phyloP scores from a whole-genome alignment of 2,329 filamentous ascomycete genomes.

The Tolypocladium tropicale region DNA sequence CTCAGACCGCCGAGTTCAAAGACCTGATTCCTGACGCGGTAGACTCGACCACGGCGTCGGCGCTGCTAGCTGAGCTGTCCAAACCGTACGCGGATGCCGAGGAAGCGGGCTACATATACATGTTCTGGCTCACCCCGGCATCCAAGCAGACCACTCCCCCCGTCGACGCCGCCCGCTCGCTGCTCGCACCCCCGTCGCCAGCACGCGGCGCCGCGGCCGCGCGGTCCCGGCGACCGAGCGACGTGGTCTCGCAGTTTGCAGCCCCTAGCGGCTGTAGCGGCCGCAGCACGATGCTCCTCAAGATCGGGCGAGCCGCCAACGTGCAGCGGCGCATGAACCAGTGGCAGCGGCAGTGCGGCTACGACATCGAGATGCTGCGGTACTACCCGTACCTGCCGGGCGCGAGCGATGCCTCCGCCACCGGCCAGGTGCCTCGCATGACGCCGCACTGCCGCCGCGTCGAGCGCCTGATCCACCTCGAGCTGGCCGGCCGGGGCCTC shows the following conservation, averaged over 20 bases:
- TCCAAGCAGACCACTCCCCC: conserved; percentile 43
- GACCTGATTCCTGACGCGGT: conserved; percentile 57
- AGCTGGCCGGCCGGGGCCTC: conserved; percentile 57
- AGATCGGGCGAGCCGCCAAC: conserved; percentile 63
- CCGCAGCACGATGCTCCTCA: conserved; percentile 55
- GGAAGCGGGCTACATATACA: conserved; percentile 91
- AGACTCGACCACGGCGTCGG: conserved; percentile 57
- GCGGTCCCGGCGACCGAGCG: conserved; percentile 38
- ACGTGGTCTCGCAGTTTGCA: conserved; percentile 43
- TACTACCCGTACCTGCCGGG: conserved; percentile 77
- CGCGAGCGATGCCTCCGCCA: conserved; percentile 14
- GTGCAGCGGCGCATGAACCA: conserved; percentile 86
- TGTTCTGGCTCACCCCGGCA: conserved; percentile 84
- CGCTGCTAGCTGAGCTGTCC: conserved; percentile 65
- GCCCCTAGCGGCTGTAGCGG: conserved; percentile 13
- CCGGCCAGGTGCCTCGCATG: conserved; percentile 43
- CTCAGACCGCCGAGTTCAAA: conserved; percentile 20
- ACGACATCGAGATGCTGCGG: conserved; percentile 75
- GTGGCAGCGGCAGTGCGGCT: conserved; percentile 88
- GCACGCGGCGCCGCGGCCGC: conserved; percentile 12
- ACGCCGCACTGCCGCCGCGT: conserved; percentile 81
- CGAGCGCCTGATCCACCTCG: conserved; percentile 82
- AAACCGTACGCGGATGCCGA: conserved; percentile 57
- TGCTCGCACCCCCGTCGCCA: conserved; percentile 41
- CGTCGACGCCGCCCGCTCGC: conserved; percentile 46